These are phyloP conservation scores for Penicillium malachiteum DNA, from an alignment of 495 filamentous ascomycete species.

Conservation along the genomic window DNA sequence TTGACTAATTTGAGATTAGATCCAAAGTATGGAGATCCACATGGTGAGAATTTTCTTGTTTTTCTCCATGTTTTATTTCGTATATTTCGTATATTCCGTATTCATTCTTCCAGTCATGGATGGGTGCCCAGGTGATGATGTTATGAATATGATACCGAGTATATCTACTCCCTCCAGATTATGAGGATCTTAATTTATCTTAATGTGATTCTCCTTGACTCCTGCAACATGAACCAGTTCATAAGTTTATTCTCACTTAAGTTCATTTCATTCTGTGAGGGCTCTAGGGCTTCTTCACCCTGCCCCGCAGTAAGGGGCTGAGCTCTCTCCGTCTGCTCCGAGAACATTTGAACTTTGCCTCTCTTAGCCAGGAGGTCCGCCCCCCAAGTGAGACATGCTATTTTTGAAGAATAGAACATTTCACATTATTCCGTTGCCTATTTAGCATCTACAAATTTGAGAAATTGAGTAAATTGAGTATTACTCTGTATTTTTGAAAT, in stretches of 20 bases:
- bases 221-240: too few relatives aligned
- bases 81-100: neutral
- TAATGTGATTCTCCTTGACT: too few relatives aligned
- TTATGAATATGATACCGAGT: too few relatives aligned
- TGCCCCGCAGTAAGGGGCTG: constrained; percentile 10
- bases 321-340: neutral
- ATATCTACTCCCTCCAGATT: too few relatives aligned
- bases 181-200: too few relatives aligned
- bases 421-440: neutral
- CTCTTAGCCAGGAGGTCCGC: neutral
- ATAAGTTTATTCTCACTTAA: too few relatives aligned
- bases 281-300: neutral
- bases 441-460: neutral
- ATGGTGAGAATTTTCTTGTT: constrained; percentile 19
- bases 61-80: neutral
- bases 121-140: too few relatives aligned
- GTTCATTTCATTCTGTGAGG: too few relatives aligned
- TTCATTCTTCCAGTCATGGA: neutral
- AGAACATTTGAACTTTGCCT: too few relatives aligned
- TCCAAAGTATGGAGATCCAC: constrained; percentile 11
- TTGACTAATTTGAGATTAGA: constrained; percentile 12
- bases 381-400: constrained; percentile 8
- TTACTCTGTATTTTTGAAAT: too few relatives aligned
- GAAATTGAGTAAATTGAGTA: neutral
- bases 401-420: neutral